phyloP scores from a whole-genome alignment of 768 basidiomycete species.

The Calocybe gangraenosa region DNA sequence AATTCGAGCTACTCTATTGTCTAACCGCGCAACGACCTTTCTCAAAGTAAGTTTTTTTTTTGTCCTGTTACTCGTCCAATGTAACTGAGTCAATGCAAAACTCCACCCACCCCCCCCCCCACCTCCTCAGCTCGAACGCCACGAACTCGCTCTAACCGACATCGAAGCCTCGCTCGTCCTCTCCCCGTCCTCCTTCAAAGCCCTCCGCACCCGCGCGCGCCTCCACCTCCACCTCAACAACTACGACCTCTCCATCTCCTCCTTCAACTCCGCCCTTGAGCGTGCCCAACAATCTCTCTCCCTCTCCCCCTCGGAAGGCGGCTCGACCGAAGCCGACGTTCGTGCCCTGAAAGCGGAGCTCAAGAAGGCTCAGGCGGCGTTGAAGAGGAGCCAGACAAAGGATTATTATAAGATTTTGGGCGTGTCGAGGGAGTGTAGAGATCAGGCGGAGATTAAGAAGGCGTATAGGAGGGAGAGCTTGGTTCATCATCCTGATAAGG shows the following conservation, averaged over 20 bases:
- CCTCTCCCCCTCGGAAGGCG: constrained; percentile 28
- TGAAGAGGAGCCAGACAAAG: constrained; percentile 88
- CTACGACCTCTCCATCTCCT: constrained; percentile 64
- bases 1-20: constrained; percentile 74
- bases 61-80: constrained; percentile 2
- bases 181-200: constrained; percentile 72
- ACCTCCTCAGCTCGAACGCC: constrained; percentile 65
- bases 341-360: constrained; percentile 61
- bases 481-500: constrained; percentile 86
- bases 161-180: constrained; percentile 64
- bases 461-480: constrained; percentile 85
- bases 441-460: constrained; percentile 80
- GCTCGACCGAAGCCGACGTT: constrained; percentile 60
- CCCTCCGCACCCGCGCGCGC: constrained; percentile 80
- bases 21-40: constrained; percentile 80
- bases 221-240: constrained; percentile 71
- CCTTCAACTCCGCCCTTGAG: constrained; percentile 79
- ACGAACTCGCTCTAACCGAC: constrained; percentile 69
- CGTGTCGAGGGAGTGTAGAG: constrained; percentile 49
- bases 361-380: constrained; percentile 74
- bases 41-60: constrained; percentile 49
- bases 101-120: no score
- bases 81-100: no score
- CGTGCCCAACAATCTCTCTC: constrained; percentile 34
- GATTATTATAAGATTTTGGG: constrained; percentile 85